Percentiles rank a stretch among this genome's conserved stretches.
phyloP scores from a whole-genome alignment of 768 basidiomycete species.

The Rickenella mellea region DNA sequence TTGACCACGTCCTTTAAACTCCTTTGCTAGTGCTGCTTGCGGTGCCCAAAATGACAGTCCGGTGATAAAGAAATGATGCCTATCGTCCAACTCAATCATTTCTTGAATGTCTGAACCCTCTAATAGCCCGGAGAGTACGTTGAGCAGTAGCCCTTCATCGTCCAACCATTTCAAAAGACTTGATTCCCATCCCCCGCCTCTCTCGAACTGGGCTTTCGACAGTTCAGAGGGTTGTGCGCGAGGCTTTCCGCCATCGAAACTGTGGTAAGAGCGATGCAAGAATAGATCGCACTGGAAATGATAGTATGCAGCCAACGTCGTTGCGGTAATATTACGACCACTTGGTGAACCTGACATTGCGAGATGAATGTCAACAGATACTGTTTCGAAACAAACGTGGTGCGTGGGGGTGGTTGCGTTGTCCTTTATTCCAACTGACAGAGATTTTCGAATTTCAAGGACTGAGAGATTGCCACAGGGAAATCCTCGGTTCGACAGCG shows the following conservation, averaged over 20 bases:
- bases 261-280: constrained; percentile 33
- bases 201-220: constrained; percentile 29
- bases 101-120: constrained; percentile 25
- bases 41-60: constrained; percentile 36
- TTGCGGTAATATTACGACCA: too few relatives aligned
- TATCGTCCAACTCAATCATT: constrained; percentile 32
- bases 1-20: constrained; percentile 22
- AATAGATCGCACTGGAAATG: constrained; percentile 39
- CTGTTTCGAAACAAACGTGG: too few relatives aligned
- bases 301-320: constrained; percentile 36
- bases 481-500: too few relatives aligned
- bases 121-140: constrained; percentile 27
- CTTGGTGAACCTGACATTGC: too few relatives aligned
- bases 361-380: too few relatives aligned
- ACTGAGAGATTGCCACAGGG: too few relatives aligned
- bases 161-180: constrained; percentile 34
- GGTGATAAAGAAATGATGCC: constrained; percentile 36
- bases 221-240: constrained; percentile 18
- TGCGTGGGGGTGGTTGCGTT: too few relatives aligned
- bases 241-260: constrained; percentile 1
- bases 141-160: constrained; percentile 27
- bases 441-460: too few relatives aligned
- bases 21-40: constrained; percentile 19
- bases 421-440: too few relatives aligned
- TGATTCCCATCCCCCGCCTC: constrained; percentile 38